Base-by-base conservation (phyloP, 208 protist genomes). In the Spironucleus salmonicida region DNA sequence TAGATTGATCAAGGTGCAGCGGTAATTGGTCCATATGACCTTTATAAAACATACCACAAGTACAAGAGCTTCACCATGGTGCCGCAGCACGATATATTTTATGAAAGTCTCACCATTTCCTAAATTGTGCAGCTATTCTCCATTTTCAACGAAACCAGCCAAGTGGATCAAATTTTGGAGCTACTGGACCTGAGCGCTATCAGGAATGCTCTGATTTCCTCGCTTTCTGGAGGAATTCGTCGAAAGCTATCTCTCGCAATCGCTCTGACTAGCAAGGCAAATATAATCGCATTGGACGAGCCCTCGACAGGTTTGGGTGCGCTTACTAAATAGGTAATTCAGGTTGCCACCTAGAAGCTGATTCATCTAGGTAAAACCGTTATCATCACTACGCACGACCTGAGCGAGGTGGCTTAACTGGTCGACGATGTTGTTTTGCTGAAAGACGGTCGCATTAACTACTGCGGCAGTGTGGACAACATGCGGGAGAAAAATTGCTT, bases 51-150 rank as follows among this genome's bases (percentile, higher is more conserved):
- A n/a, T n/a, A n/a, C 23, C 61, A 30, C 30, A n/a, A n/a, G n/a
- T n/a, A n/a, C n/a, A 30, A 71, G 64, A 23, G 19, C 64, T 32
- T 71, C 64, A 45, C 64, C n/a, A 49, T 71, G 11, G 38, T 71
- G 9, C 64, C 64, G 9, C 64, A 71, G 64, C 30, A 71, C 40
- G 64, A 71, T 35, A 30, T 71, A 2, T 38, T 45, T 35, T 71
- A n/a, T 2, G 32, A 9, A n/a, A 38, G 45, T 11, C 38, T 71
- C 19, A 45, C 64, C 38, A 35, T 71, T 11, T 15, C 45, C 64
- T 9, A 71, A 9, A 11, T 71, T 4, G 45, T 71, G 64, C 30
- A 29, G 34, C 4, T 19, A 11, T 15, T 71, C n/a, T 45, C 7
- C 23, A 45, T 35, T 4, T 15, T 30, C 30, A 4, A 40, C 7